Evolutionary conservation across 2,329 filamentous ascomycete species (phyloP).

Genomic region (Penicillium fuscoglaucum): DNA sequence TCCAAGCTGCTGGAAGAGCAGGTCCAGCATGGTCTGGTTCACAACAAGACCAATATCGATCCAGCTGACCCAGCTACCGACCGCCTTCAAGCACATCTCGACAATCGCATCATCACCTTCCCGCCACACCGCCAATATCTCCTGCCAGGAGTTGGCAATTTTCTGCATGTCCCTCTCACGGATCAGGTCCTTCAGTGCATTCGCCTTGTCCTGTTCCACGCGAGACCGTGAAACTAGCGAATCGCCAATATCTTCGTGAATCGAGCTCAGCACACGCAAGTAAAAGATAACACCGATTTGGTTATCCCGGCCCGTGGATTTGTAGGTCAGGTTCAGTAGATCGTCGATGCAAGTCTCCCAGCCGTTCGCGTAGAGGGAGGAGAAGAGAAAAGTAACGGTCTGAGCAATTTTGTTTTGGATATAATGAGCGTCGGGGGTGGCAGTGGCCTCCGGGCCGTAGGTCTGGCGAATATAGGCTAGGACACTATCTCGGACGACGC

Average conservation of each 20-base stretch:
- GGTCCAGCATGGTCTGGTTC: constrained; percentile 80
- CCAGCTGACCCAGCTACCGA: constrained; percentile 98
- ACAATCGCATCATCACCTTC: constrained; percentile 70
- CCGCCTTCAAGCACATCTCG: constrained; percentile 85
- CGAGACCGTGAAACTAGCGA: constrained; percentile 77
- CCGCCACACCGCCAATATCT: constrained; percentile 77
- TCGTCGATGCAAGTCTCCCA: constrained; percentile 94
- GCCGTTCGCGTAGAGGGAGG: constrained; percentile 76
- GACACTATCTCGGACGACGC: constrained; percentile 76
- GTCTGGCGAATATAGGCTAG: constrained; percentile 76
- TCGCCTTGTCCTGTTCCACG: constrained; percentile 80
- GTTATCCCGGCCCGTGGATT: constrained; percentile 66
- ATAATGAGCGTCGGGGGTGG: constrained; percentile 66
- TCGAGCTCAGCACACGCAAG: constrained; percentile 79
- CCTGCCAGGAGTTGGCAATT: constrained; percentile 86
- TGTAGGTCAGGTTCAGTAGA: constrained; percentile 72
- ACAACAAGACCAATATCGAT: constrained; percentile 94
- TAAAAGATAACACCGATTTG: constrained; percentile 78
- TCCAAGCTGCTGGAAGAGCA: constrained; percentile 85
- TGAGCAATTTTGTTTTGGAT: constrained; percentile 98
- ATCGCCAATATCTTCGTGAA: constrained; percentile 97
- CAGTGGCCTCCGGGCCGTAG: constrained; percentile 61
- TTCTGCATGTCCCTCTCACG: constrained; percentile 84
- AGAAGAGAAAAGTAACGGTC: constrained; percentile 91
- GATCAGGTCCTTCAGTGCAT: constrained; percentile 85